These are phyloP conservation scores for Alternaria dauci DNA, from an alignment of 2,329 filamentous ascomycete species.

Conservation along the genomic window DNA sequence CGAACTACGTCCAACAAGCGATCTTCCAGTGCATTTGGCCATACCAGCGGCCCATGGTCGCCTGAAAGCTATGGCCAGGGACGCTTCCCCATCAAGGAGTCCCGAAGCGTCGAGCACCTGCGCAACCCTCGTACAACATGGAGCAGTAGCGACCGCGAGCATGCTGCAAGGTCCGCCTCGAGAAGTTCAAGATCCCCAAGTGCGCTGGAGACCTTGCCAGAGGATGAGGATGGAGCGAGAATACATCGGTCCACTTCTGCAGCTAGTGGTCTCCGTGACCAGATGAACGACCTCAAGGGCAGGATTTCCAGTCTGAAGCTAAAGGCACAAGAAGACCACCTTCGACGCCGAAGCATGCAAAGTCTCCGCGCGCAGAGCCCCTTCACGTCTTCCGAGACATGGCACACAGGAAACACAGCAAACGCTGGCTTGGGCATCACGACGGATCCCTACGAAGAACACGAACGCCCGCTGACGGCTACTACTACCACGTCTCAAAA, in stretches of 20 bases:
- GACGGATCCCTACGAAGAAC: slow-evolving; percentile 31
- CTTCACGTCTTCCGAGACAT: slow-evolving; percentile 75
- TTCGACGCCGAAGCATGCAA: slow-evolving; percentile 79
- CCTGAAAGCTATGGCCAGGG: slow-evolving; percentile 47
- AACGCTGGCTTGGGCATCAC: slow-evolving; percentile 44
- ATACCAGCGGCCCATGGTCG: slow-evolving; percentile 49
- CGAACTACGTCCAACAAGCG: slow-evolving; percentile 43
- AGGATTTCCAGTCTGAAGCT: slow-evolving; percentile 83
- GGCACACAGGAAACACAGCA: slow-evolving; percentile 54
- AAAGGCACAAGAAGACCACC: slow-evolving; percentile 78
- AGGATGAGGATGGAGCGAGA: slow-evolving; percentile 47
- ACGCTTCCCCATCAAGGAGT: slow-evolving; percentile 49
- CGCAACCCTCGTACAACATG: slow-evolving; percentile 43
- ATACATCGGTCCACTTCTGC: slow-evolving; percentile 74
- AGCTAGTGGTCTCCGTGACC: slow-evolving; percentile 78
- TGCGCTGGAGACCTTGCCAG: slow-evolving; percentile 53
- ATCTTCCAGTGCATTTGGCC: slow-evolving; percentile 51
- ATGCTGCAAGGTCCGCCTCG: slow-evolving; percentile 49
- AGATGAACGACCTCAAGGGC: slow-evolving; percentile 85
- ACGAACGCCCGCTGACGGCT: slow-evolving; percentile 15
- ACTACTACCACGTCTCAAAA: slow-evolving; percentile 27
- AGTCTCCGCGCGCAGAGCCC: slow-evolving; percentile 79
- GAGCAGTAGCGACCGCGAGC: slow-evolving; percentile 34
- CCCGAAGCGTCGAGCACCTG: slow-evolving; percentile 52
- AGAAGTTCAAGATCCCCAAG: slow-evolving; percentile 49